Conservation (phyloP, 805 yeast species). For the Sungouiozyma ichnusensis region DNA sequence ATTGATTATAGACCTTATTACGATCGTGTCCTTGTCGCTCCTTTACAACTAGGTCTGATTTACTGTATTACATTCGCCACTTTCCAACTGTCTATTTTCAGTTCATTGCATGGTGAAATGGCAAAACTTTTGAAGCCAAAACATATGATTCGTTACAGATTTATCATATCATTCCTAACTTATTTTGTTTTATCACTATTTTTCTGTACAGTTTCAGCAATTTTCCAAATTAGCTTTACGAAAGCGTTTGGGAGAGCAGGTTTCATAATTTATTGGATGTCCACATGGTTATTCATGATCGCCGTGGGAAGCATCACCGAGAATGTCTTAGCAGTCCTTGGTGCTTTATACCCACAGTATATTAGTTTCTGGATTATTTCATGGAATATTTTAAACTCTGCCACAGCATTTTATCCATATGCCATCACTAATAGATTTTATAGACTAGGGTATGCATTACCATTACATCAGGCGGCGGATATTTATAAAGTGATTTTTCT, state of each 20-base stretch:
- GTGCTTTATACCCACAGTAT: slow-evolving; percentile 47
- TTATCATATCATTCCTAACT: slow-evolving; percentile 36
- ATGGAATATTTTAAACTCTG: slow-evolving; percentile 57
- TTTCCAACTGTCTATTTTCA: slow-evolving; percentile 54
- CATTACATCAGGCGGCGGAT: slow-evolving; percentile 55
- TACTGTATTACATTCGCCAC: slow-evolving; percentile 61
- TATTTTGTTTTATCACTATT: slow-evolving; percentile 49
- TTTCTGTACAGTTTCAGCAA: slow-evolving; percentile 49
- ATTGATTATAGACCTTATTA: slow-evolving; percentile 40
- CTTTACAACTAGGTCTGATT: slow-evolving; percentile 66
- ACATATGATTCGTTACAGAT: slow-evolving; percentile 43
- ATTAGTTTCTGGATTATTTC: slow-evolving; percentile 60
- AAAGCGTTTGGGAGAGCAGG: slow-evolving; percentile 55
- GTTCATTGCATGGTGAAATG: slow-evolving; percentile 40
- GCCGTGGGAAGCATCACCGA: slow-evolving; percentile 72
- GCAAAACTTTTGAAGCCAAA: slow-evolving; percentile 34
- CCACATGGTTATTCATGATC: slow-evolving; percentile 53
- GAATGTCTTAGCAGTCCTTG: slow-evolving; percentile 41
- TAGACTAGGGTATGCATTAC: slow-evolving; percentile 56
- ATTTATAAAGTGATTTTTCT: slow-evolving; percentile 48
- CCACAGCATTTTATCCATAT: slow-evolving; percentile 59
- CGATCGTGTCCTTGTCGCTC: slow-evolving; percentile 46
- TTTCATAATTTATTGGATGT: slow-evolving; percentile 64
- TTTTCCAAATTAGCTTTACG: slow-evolving; percentile 54
- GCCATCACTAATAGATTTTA: slow-evolving; percentile 45